Evolutionary conservation across 2,329 filamentous ascomycete species (phyloP).

Genomic region (Pezicula carpinea): DNA sequence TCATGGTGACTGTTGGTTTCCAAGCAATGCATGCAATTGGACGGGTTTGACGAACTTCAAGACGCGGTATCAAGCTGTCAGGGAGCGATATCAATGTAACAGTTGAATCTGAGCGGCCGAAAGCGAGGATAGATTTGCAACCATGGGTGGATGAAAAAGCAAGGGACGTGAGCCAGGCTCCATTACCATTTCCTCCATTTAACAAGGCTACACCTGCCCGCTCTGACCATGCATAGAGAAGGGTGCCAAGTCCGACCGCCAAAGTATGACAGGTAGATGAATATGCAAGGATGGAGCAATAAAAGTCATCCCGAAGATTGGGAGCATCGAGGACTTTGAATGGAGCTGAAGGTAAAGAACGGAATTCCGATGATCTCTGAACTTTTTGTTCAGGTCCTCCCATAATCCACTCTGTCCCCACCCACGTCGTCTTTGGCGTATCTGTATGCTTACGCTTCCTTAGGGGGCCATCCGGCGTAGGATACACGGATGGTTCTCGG

Average conservation of each 20-base stretch:
- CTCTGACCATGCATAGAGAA: slow-evolving; percentile 89
- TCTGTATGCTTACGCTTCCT: slow-evolving; percentile 20
- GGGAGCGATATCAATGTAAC: slow-evolving; percentile 75
- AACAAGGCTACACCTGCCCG: slow-evolving; percentile 57
- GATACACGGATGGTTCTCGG: slow-evolving; percentile 21
- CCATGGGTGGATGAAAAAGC: slow-evolving; percentile 81
- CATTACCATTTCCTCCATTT: slow-evolving; percentile 42
- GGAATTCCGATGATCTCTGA: slow-evolving; percentile 26
- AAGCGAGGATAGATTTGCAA: slow-evolving; percentile 74
- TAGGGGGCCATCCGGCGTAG: slow-evolving; percentile 20
- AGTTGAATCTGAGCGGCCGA: slow-evolving; percentile 73
- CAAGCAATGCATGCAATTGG: slow-evolving; percentile 79
- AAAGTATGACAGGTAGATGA: slow-evolving; percentile 69
- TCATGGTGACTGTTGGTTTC: slow-evolving; percentile 56
- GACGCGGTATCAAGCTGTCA: slow-evolving; percentile 62
- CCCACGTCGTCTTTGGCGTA: slow-evolving; percentile 30
- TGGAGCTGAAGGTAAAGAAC: slow-evolving; percentile 62
- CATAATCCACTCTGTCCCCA: slow-evolving; percentile 25
- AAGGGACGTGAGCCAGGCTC: slow-evolving; percentile 71
- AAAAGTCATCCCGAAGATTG: slow-evolving; percentile 88
- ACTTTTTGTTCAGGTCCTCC: slow-evolving; percentile 17
- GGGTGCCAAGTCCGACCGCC: slow-evolving; percentile 74
- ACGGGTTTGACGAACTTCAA: slow-evolving; percentile 67
- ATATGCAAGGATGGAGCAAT: slow-evolving; percentile 88
- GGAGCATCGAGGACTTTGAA: slow-evolving; percentile 90